Percentiles rank a stretch among this genome's conserved stretches.
Evolutionary conservation across 441 rosid genomes (phyloP).

Genomic region (Aquilaria agallochum): DNA sequence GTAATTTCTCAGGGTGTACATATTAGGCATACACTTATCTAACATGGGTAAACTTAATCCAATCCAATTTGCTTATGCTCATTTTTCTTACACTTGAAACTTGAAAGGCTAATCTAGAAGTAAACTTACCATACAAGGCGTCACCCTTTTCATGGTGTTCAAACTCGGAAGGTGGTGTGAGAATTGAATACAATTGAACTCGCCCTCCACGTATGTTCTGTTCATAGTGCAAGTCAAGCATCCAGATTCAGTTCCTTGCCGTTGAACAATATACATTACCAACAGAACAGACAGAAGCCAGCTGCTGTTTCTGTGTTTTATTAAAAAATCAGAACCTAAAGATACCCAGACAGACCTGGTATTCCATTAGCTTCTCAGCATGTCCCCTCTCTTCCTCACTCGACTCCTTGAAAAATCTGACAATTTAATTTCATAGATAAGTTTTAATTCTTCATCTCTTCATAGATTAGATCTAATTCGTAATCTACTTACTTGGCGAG

Average conservation of each 20-base stretch:
- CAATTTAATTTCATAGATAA: too few relatives aligned
- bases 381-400: slow-evolving; percentile 54
- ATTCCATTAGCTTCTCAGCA: slow-evolving; percentile 53
- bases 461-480: background rate
- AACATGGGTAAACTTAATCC: too few relatives aligned
- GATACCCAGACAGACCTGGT: slow-evolving; percentile 23
- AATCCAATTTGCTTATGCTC: too few relatives aligned
- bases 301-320: too few relatives aligned
- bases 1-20: too few relatives aligned
- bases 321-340: background rate
- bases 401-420: slow-evolving; percentile 50
- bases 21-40: too few relatives aligned
- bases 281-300: too few relatives aligned
- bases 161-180: slow-evolving; percentile 36
- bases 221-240: background rate
- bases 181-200: slow-evolving; percentile 34
- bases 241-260: too few relatives aligned
- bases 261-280: background rate
- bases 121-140: slow-evolving; percentile 40
- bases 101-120: background rate
- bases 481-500: slow-evolving; percentile 37
- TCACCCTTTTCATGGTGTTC: slow-evolving; percentile 41
- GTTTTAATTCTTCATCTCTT: too few relatives aligned
- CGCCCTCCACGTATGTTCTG: slow-evolving; percentile 43
- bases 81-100: too few relatives aligned